phyloP scores from a whole-genome alignment of 495 filamentous ascomycete genomes.

The Filosporella fistucella region DNA sequence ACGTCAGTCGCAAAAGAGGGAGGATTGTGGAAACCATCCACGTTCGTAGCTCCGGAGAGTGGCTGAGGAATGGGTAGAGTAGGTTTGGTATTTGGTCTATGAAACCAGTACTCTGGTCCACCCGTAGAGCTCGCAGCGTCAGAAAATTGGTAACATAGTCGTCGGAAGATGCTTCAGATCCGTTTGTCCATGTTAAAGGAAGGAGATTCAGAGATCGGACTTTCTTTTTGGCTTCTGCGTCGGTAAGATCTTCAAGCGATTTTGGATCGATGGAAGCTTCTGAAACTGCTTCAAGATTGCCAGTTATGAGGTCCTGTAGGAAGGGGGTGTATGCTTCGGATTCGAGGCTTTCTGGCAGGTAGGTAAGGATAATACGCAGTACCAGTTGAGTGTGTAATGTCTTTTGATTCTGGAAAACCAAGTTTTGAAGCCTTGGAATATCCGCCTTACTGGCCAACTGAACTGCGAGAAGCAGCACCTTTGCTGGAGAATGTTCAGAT shows the following conservation, averaged over 20 bases:
- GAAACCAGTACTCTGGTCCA: conserved; percentile 76
- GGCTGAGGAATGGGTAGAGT: conserved; percentile 69
- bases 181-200: conserved; percentile 48
- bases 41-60: conserved; percentile 57
- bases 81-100: conserved; percentile 68
- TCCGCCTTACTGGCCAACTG: conserved; percentile 53
- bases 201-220: conserved; percentile 67
- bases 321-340: conserved; percentile 57
- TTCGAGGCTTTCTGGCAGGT: conserved; percentile 70
- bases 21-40: conserved; percentile 78
- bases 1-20: conserved; percentile 74
- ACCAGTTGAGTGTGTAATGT: conserved; percentile 52
- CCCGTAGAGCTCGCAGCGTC: conserved; percentile 66
- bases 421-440: conserved; percentile 53
- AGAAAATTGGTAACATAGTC: conserved; percentile 68
- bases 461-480: conserved; percentile 59
- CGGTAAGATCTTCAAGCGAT: conserved; percentile 55
- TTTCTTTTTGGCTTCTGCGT: conserved; percentile 61
- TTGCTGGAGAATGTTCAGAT: conserved; percentile 33
- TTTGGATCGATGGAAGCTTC: conserved; percentile 46
- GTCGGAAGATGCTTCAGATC: conserved; percentile 36
- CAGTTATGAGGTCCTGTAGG: conserved; percentile 29
- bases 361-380: conserved; percentile 78
- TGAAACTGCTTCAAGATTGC: conserved; percentile 16
- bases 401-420: conserved; percentile 54